Evolutionary conservation across 1,284 basidiomycete genomes (phyloP), one percentile per base, ranked within the genome.

Genomic region (Jaminaea rosea): DNA sequence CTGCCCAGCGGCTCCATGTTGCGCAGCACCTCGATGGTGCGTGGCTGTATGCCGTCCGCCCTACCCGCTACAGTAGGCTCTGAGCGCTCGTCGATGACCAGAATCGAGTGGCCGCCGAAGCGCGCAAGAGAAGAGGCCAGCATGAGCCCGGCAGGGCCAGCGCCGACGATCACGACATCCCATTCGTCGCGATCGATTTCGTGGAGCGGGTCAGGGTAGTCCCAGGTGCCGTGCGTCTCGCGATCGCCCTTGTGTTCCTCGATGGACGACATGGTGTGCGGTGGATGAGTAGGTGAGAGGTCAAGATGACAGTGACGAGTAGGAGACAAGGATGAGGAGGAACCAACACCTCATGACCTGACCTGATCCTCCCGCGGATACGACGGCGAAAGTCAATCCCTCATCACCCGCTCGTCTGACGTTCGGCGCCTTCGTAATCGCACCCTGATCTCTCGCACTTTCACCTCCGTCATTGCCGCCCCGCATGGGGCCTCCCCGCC

Each of bases 11-110:
- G 72, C 57, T 72, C 62, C 70, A 74, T 73, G 60, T 70, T 73
- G 31, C 61, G 62, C 23, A 88, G 75, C 5, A 87, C 82, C 72
- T 88, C 86, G 45, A 87, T 81, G 13, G 67, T 69, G n/a, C 65
- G 73, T 1, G 75, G 75, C 59, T 76, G 76, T 21, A 77, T 67
- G 26, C 76, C 76, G 50, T 77, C 76, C 11, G 76, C 76, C 28
- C 76, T 57, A 2, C 76, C 76, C 2, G 74, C 75, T 21, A 65
- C 67, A 3, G 76, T 77, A 13, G 74, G 72, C 39, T 69, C 66
- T 9, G 75, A 65, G 11, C 76, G 69, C 58, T 76, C 71, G 47
- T 76, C 67, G 51, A 69, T 44, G 28, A 69, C 60, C 17, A 69
- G 65, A 24, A 72, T 59, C 46, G 69, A 55, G 47, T 64, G 63